Conservation (phyloP, 2,329 filamentous ascomycete genomes). For the Xylaria polymorpha region DNA sequence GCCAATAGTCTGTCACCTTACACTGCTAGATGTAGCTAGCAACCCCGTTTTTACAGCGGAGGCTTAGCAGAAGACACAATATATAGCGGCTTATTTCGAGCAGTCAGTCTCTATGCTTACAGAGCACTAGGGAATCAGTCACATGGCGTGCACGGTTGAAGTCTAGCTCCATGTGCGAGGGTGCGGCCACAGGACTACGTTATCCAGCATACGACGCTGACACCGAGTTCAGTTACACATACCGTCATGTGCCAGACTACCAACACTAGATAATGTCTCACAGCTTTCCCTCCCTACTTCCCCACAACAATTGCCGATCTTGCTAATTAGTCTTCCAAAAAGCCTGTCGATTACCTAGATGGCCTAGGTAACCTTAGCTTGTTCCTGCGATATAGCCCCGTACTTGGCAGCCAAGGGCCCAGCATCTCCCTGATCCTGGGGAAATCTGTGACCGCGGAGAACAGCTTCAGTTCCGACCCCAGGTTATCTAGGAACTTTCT, state of each 20-base stretch:
- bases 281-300: slow-evolving; percentile 8
- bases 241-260: slow-evolving; percentile 2
- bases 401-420: slow-evolving; percentile 11
- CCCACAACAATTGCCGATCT: slow-evolving; percentile 24
- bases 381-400: slow-evolving; percentile 5
- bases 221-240: not conserved
- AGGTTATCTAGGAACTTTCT: slow-evolving; percentile 3
- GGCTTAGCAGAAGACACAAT: not conserved
- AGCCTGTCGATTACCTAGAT: not conserved
- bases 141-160: not conserved
- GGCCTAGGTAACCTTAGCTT: not conserved
- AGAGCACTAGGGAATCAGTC: not conserved
- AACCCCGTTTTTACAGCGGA: not conserved
- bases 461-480: slow-evolving; percentile 7
- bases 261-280: not conserved
- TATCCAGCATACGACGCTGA: not conserved
- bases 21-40: not conserved
- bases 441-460: slow-evolving; percentile 20
- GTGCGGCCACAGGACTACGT: slow-evolving; percentile 10
- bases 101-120: not conserved
- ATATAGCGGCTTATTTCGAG: slow-evolving; percentile 11
- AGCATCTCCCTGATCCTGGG: slow-evolving; percentile 13
- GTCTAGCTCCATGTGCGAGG: slow-evolving; percentile 13
- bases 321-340: slow-evolving; percentile 28
- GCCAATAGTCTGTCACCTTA: not conserved